phyloP scores from a whole-genome alignment of 495 filamentous ascomycete genomes.

The Neurospora sp. region DNA sequence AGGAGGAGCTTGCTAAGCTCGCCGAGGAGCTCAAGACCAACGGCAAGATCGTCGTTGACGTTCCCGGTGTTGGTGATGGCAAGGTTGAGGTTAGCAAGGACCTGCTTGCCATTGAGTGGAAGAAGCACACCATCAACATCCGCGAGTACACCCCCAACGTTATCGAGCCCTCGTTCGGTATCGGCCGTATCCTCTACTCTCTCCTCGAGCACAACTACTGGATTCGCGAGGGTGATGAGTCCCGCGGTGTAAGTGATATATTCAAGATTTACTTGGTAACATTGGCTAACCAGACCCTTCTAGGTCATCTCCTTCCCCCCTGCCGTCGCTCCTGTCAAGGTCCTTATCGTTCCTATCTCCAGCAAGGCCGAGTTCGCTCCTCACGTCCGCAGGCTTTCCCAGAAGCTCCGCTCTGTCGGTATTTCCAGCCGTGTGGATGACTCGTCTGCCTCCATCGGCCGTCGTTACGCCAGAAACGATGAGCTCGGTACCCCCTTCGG shows the following conservation, averaged over 20 bases:
- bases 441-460: slow-evolving; percentile 61
- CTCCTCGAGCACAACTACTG: slow-evolving; percentile 75
- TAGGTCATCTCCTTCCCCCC: slow-evolving; percentile 69
- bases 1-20: slow-evolving; percentile 62
- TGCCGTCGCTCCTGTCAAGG: slow-evolving; percentile 62
- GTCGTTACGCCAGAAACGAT: slow-evolving; percentile 63
- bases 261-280: not conserved
- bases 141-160: slow-evolving; percentile 77
- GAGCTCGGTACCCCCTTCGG: slow-evolving; percentile 65
- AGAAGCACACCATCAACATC: slow-evolving; percentile 55
- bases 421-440: slow-evolving; percentile 59
- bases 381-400: slow-evolving; percentile 42
- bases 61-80: slow-evolving; percentile 39
- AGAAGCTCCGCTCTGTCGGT: slow-evolving; percentile 48
- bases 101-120: slow-evolving; percentile 60
- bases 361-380: slow-evolving; percentile 51
- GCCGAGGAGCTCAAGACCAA: slow-evolving; percentile 51
- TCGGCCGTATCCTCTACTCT: slow-evolving; percentile 69
- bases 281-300: slow-evolving; percentile 8
- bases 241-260: slow-evolving; percentile 49
- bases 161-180: slow-evolving; percentile 80
- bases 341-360: slow-evolving; percentile 65
- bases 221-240: slow-evolving; percentile 58
- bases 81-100: slow-evolving; percentile 64
- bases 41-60: slow-evolving; percentile 59